phyloP scores from a whole-genome alignment of 2,329 filamentous ascomycete species.

The Arthrobotrys megalospora region DNA sequence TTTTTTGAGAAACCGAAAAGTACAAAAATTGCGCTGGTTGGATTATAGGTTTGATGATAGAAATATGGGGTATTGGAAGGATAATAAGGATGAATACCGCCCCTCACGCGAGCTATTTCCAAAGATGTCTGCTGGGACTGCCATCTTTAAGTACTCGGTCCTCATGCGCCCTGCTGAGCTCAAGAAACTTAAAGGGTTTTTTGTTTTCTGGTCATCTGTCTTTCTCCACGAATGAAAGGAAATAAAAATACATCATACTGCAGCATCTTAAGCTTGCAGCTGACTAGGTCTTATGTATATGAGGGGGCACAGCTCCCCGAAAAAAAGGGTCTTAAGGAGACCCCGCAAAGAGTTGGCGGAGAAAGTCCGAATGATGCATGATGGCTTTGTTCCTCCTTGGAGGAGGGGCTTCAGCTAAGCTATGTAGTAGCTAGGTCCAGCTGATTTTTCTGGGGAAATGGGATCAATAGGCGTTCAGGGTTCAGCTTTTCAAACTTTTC shows the following conservation, averaged over 20 bases:
- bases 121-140: conserved; percentile 6
- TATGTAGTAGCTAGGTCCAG: too few species aligned
- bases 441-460: conserved; percentile 9
- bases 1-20: neutral
- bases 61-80: neutral
- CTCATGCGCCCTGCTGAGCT: neutral
- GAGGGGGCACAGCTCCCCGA: conserved; percentile 16
- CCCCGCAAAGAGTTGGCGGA: conserved; percentile 45
- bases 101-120: conserved; percentile 42
- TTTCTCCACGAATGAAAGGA: conserved; percentile 1
- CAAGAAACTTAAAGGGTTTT: neutral
- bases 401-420: neutral
- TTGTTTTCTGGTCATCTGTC: conserved; percentile 32
- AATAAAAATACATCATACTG: neutral
- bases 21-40: neutral
- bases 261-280: conserved; percentile 12
- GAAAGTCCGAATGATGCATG: conserved; percentile 35
- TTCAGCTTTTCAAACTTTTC: neutral
- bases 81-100: neutral
- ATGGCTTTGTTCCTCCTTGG: neutral
- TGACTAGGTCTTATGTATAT: conserved; percentile 41
- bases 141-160: conserved; percentile 38
- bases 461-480: neutral
- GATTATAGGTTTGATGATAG: neutral
- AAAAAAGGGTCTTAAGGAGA: neutral